Conservation (phyloP, 768 basidiomycete genomes). For the Collybia nuda region DNA sequence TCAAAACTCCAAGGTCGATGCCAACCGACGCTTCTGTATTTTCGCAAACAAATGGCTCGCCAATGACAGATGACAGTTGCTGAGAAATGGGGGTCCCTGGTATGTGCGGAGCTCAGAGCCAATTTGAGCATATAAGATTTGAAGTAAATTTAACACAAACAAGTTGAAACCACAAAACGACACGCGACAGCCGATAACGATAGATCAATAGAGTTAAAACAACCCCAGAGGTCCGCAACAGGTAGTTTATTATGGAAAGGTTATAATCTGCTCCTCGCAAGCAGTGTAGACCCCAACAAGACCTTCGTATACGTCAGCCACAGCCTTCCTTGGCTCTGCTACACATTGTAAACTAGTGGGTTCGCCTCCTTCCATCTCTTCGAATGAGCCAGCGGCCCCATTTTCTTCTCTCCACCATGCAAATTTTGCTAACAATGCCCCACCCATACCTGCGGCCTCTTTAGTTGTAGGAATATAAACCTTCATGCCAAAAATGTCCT, state of each 20-base stretch:
- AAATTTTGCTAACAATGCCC: conserved; percentile 69
- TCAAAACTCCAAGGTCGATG: too few species aligned
- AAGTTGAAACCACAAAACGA: background rate
- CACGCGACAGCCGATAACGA: background rate
- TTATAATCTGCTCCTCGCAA: conserved; percentile 55
- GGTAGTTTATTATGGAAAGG: background rate
- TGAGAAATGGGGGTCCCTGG: too few species aligned
- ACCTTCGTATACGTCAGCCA: conserved; percentile 48
- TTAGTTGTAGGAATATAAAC: conserved; percentile 67
- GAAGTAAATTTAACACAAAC: too few species aligned
- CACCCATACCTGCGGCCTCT: conserved; percentile 73
- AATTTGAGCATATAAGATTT: too few species aligned
- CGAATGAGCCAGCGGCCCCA: conserved; percentile 49
- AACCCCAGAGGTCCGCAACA: too few species aligned
- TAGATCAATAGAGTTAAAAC: too few species aligned
- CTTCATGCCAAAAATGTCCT: conserved; percentile 76
- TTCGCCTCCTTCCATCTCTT: conserved; percentile 59
- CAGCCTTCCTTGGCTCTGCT: conserved; percentile 51
- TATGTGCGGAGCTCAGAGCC: too few species aligned
- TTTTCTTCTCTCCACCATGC: conserved; percentile 61
- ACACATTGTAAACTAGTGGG: conserved; percentile 58
- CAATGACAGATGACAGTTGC: too few species aligned
- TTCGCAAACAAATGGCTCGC: too few species aligned
- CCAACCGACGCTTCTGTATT: too few species aligned
- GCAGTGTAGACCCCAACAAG: conserved; percentile 51